phyloP scores from a whole-genome alignment of 208 protist genomes.

The Leishmania braziliensis region DNA sequence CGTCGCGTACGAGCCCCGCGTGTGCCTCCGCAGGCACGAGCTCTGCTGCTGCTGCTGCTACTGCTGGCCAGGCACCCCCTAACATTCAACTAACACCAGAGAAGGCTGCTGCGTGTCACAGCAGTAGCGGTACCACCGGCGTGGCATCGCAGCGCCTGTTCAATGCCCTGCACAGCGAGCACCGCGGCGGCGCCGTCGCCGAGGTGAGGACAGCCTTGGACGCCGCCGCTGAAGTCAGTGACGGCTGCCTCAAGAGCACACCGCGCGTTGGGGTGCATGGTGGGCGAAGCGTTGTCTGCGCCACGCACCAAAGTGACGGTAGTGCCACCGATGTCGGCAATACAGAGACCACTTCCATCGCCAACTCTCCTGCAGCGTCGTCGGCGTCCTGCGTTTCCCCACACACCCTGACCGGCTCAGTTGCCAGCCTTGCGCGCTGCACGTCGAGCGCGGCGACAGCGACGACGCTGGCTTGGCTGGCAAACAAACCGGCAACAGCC shows the following conservation, averaged over 20 bases:
- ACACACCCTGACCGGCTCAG: not conserved
- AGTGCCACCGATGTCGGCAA: not conserved
- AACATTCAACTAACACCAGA: not conserved
- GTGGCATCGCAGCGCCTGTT: not conserved
- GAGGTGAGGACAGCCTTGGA: not conserved
- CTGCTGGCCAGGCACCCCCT: not conserved
- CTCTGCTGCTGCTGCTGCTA: not conserved
- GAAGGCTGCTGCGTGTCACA: not conserved
- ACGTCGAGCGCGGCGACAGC: not conserved
- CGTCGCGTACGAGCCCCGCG: not conserved
- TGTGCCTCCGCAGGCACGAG: not conserved
- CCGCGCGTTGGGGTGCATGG: not conserved
- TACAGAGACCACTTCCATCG: not conserved
- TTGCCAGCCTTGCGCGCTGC: not conserved
- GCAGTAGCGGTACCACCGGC: not conserved
- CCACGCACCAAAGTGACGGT: not conserved
- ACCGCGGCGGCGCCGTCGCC: not conserved
- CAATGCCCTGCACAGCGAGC: slow-evolving; percentile 2
- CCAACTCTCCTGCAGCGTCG: not conserved
- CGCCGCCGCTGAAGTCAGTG: not conserved
- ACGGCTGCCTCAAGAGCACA: not conserved
- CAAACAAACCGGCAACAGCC: not conserved
- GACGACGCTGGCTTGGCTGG: not conserved
- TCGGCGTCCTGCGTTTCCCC: not conserved
- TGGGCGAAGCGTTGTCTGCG: not conserved